phyloP scores from a whole-genome alignment of 441 rosid species.

The Corymbia calophylla region DNA sequence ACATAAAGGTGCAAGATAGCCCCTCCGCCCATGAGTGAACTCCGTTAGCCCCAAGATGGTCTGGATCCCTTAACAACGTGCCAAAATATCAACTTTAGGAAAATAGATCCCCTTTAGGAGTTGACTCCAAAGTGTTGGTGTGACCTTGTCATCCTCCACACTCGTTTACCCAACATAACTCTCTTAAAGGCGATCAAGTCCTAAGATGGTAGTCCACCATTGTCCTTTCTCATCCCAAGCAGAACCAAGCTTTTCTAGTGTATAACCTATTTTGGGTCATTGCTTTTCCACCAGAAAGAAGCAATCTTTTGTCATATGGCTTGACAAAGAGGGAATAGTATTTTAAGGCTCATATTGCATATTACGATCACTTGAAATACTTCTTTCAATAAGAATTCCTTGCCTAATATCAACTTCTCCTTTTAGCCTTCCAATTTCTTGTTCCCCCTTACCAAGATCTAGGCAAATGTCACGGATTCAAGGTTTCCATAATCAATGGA shows the following conservation, averaged over 20 bases:
- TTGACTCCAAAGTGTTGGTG: too few species aligned
- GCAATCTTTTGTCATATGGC: neutral
- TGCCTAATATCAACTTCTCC: neutral
- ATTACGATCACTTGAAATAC: neutral
- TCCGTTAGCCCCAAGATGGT: too few species aligned
- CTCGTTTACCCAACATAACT: neutral
- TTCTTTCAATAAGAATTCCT: neutral
- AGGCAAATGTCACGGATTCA: too few species aligned
- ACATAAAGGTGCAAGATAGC: too few species aligned
- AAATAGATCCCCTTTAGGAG: too few species aligned
- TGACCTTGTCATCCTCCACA: neutral
- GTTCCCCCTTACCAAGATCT: neutral
- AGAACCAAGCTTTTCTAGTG: neutral
- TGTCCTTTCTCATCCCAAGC: neutral
- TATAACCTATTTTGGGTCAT: neutral
- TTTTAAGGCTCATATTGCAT: neutral
- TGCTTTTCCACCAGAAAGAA: too few species aligned
- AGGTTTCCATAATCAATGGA: too few species aligned
- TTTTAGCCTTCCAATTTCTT: neutral
- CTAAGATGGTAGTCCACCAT: neutral
- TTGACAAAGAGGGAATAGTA: neutral
- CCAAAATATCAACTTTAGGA: too few species aligned
- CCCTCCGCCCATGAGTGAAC: too few species aligned
- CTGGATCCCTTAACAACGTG: too few species aligned
- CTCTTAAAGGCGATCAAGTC: neutral